Evolutionary conservation across 1,139 yeast genomes (phyloP).

Genomic region (Blastobotrys arbuscula): DNA sequence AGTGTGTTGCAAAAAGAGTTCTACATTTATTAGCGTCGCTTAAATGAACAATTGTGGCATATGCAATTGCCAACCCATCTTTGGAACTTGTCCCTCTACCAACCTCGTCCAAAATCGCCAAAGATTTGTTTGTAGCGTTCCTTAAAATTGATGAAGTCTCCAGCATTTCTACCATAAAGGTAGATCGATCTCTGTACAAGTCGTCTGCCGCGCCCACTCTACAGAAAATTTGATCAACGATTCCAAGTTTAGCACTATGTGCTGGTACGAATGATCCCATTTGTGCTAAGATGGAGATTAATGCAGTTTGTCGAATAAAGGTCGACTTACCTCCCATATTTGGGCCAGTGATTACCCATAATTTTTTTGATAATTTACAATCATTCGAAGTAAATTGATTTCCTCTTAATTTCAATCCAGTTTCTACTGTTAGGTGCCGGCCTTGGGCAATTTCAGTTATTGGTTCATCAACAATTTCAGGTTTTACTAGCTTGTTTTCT

Average conservation of each 20-base stretch:
- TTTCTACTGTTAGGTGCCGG: conserved; percentile 85
- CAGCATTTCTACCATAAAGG: conserved; percentile 98
- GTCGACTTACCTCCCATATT: conserved; percentile 80
- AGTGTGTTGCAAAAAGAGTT: conserved; percentile 90
- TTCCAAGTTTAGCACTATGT: conserved; percentile 56
- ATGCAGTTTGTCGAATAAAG: conserved; percentile 57
- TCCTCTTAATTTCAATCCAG: conserved; percentile 47
- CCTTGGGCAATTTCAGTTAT: conserved; percentile 43
- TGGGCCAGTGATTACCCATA: conserved; percentile 78
- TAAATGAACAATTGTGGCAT: conserved; percentile 64
- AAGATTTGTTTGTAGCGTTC: conserved; percentile 68
- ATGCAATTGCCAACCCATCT: conserved; percentile 90
- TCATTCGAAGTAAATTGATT: conserved; percentile 62
- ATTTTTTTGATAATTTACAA: conserved; percentile 37
- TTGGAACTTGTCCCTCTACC: conserved; percentile 91
- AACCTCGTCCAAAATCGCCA: conserved; percentile 91
- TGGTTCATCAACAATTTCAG: conserved; percentile 51
- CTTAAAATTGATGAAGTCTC: conserved; percentile 78
- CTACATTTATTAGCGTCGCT: conserved; percentile 56
- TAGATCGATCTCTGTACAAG: conserved; percentile 75
- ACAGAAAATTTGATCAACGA: conserved; percentile 82
- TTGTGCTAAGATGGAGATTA: conserved; percentile 70
- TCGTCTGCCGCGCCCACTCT: conserved; percentile 88
- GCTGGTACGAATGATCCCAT: conserved; percentile 93
- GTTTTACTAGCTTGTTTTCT: conserved; percentile 61